These are phyloP conservation scores for Rhododendron ovatum DNA, from an alignment of 148 eudicot species.

Conservation along the genomic window DNA sequence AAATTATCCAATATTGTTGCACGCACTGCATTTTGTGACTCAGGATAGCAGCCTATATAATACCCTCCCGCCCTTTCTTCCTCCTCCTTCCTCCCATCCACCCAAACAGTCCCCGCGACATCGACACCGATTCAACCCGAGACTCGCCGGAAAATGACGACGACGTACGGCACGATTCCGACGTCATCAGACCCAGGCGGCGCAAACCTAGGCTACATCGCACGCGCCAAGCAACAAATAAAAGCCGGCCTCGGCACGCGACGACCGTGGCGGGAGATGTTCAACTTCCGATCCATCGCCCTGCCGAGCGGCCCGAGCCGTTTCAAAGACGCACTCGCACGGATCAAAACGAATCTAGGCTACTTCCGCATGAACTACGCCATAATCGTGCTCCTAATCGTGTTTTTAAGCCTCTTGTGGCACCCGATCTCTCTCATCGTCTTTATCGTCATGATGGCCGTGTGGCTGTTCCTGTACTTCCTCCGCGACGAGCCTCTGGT, in stretches of 20 bases:
- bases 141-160: slow-evolving; percentile 29
- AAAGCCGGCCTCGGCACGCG: slow-evolving; percentile 47
- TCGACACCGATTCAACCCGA: background rate
- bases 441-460: slow-evolving; percentile 47
- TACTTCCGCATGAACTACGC: slow-evolving; percentile 77
- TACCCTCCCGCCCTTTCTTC: background rate
- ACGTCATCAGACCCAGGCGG: slow-evolving; percentile 27
- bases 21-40: too few species aligned
- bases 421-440: slow-evolving; percentile 85
- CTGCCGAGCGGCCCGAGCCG: slow-evolving; percentile 24
- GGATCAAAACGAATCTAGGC: slow-evolving; percentile 46
- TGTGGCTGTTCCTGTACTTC: slow-evolving; percentile 72
- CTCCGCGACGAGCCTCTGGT: slow-evolving; percentile 66
- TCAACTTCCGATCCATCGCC: slow-evolving; percentile 38
- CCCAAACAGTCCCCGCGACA: background rate
- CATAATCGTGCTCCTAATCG: slow-evolving; percentile 37
- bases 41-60: background rate
- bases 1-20: too few species aligned
- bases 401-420: slow-evolving; percentile 73
- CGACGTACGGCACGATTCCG: slow-evolving; percentile 49
- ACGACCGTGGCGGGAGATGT: slow-evolving; percentile 71
- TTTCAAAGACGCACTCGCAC: slow-evolving; percentile 30
- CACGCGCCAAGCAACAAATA: slow-evolving; percentile 54
- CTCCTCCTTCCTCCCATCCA: background rate
- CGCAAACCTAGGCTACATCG: slow-evolving; percentile 47